Conservation (phyloP, 148 eudicot species). For the Amaranthus cruentus region DNA sequence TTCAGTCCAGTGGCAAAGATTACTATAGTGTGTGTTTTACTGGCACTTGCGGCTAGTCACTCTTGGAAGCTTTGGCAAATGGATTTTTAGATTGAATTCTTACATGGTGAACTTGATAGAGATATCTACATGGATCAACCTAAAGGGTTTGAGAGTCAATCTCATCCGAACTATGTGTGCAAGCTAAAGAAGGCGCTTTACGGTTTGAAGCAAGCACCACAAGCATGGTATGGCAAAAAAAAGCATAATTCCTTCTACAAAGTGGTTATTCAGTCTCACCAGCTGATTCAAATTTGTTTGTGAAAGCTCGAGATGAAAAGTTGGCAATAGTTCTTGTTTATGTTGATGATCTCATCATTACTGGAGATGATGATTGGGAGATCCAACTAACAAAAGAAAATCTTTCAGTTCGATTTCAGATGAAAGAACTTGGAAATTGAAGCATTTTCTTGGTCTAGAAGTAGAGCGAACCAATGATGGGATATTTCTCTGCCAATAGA, state of each 20-base stretch:
- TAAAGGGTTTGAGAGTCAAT: background rate
- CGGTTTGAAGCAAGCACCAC: constrained; percentile 14
- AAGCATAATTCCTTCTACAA: constrained; percentile 5
- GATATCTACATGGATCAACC: no score
- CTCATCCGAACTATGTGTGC: constrained; percentile 5
- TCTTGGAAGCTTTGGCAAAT: no score
- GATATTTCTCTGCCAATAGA: constrained; percentile 6
- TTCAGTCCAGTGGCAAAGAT: no score
- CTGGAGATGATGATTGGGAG: background rate
- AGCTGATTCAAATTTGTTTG: background rate
- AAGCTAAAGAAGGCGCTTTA: constrained; percentile 8
- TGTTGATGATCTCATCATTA: constrained; percentile 6
- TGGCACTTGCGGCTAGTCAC: no score
- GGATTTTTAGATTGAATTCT: background rate
- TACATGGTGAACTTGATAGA: background rate
- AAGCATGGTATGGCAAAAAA: constrained; percentile 15
- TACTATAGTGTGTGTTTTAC: no score
- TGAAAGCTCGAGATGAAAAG: background rate
- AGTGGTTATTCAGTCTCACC: background rate
- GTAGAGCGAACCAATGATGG: constrained; percentile 3
- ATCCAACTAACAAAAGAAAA: background rate
- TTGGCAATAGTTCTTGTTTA: background rate
- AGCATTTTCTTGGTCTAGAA: constrained; percentile 19
- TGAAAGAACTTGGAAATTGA: constrained; percentile 10
- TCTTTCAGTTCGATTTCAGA: background rate